Conservation (phyloP, 805 yeast genomes). For the Schizosaccharomyces octosporus region DNA sequence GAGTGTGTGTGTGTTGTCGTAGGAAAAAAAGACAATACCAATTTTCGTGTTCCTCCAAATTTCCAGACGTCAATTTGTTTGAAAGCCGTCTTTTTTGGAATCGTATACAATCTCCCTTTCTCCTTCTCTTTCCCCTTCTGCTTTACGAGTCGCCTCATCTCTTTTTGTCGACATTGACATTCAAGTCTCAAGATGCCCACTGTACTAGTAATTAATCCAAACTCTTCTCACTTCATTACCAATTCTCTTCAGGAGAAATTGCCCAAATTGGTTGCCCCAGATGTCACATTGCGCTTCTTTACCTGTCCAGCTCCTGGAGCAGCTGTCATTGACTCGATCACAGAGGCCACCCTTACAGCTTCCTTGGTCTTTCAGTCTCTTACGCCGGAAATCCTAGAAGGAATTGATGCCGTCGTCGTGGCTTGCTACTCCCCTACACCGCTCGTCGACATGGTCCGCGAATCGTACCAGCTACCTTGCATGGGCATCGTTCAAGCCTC, state of each 20-base stretch:
- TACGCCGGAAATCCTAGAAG: neutral
- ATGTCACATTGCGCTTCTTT: neutral
- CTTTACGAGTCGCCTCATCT: neutral
- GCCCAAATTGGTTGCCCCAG: neutral
- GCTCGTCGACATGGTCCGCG: constrained; percentile 20
- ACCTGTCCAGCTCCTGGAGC: neutral
- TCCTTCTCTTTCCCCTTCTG: neutral
- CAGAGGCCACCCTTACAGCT: neutral
- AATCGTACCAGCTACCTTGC: constrained; percentile 21
- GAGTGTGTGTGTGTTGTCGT: too few relatives aligned
- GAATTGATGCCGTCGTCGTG: constrained; percentile 23
- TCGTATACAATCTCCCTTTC: neutral
- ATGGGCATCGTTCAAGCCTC: constrained; percentile 37
- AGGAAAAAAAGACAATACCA: too few relatives aligned
- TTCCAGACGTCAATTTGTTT: too few relatives aligned
- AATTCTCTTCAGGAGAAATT: neutral
- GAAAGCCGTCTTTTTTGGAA: too few relatives aligned
- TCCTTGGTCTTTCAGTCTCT: neutral
- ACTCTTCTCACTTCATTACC: neutral
- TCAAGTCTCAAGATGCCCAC: neutral
- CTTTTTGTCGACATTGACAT: neutral
- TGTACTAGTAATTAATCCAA: neutral
- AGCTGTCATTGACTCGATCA: neutral
- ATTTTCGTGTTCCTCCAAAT: too few relatives aligned
- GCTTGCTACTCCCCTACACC: constrained; percentile 50